Percentiles rank a stretch among this genome's conserved stretches.
These are phyloP conservation scores for Populus pruinosa DNA, from an alignment of 345 rosid genomes.

Conservation along the genomic window DNA sequence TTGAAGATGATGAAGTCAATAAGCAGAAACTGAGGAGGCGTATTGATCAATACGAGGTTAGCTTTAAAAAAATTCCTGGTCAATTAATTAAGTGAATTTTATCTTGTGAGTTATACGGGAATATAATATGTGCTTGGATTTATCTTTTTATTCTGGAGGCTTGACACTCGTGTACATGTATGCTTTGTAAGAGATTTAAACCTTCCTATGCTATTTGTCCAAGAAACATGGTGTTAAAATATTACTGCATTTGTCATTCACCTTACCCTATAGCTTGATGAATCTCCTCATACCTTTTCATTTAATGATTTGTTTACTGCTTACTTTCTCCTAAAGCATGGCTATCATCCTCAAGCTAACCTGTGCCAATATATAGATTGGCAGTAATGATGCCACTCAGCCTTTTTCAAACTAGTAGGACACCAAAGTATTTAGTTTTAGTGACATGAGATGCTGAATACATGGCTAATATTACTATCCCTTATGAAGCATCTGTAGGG, in stretches of 20 bases:
- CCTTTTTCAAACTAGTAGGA: not conserved
- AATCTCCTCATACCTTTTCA: not conserved
- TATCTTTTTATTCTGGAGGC: not conserved
- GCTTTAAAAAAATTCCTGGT: slow-evolving; percentile 5
- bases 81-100: not conserved
- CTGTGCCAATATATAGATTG: not conserved
- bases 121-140: not conserved
- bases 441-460: not conserved
- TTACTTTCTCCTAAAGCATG: not conserved
- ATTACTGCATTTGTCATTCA: not conserved
- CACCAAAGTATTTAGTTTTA: not conserved
- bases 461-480: not conserved
- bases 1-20: slow-evolving; percentile 81
- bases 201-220: not conserved
- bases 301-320: not conserved
- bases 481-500: no score
- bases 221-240: not conserved
- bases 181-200: not conserved
- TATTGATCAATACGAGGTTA: slow-evolving; percentile 68
- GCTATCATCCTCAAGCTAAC: not conserved
- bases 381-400: not conserved
- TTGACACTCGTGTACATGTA: not conserved
- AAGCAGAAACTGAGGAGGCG: slow-evolving; percentile 76
- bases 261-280: not conserved
- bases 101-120: not conserved